Evolutionary conservation across 2,329 filamentous ascomycete genomes (phyloP).

Genomic region (Podosphaera fusca): DNA sequence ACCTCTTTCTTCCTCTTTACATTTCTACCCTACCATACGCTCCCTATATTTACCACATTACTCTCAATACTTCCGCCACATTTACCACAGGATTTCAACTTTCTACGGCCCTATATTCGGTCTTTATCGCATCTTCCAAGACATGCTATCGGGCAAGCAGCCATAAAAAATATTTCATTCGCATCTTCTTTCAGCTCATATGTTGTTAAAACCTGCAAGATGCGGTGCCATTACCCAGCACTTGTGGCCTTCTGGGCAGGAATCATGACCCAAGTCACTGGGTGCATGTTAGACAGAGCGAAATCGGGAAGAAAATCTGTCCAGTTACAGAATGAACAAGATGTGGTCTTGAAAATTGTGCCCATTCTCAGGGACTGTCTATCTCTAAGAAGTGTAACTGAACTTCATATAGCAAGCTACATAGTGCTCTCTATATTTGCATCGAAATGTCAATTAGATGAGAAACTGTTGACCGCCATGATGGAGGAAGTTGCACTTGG

Average conservation of each 20-base stretch:
- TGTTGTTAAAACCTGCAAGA: constrained; percentile 48
- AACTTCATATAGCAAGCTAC: constrained; percentile 69
- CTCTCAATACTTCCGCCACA: constrained; percentile 65
- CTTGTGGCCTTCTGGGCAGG: constrained; percentile 81
- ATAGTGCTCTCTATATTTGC: constrained; percentile 77
- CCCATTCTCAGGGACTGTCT: constrained; percentile 58
- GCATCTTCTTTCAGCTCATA: constrained; percentile 57
- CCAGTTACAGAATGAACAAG: constrained; percentile 61
- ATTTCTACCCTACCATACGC: constrained; percentile 80
- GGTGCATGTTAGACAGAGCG: constrained; percentile 55
- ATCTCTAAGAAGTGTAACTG: constrained; percentile 49
- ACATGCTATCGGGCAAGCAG: constrained; percentile 62
- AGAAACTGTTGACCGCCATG: constrained; percentile 58
- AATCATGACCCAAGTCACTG: constrained; percentile 64
- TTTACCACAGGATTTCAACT: constrained; percentile 55
- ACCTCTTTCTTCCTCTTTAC: constrained; percentile 55
- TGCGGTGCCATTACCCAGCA: constrained; percentile 50
- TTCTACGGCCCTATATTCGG: constrained; percentile 67
- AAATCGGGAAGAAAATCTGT: constrained; percentile 54
- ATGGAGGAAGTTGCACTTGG: constrained; percentile 72
- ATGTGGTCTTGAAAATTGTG: constrained; percentile 42
- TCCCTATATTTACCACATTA: constrained; percentile 63
- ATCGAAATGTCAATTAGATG: constrained; percentile 56
- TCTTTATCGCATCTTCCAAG: constrained; percentile 56
- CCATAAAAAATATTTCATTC: constrained; percentile 55